Conservation (phyloP, 2,329 filamentous ascomycete genomes). For the Pochonia chlamydosporia region DNA sequence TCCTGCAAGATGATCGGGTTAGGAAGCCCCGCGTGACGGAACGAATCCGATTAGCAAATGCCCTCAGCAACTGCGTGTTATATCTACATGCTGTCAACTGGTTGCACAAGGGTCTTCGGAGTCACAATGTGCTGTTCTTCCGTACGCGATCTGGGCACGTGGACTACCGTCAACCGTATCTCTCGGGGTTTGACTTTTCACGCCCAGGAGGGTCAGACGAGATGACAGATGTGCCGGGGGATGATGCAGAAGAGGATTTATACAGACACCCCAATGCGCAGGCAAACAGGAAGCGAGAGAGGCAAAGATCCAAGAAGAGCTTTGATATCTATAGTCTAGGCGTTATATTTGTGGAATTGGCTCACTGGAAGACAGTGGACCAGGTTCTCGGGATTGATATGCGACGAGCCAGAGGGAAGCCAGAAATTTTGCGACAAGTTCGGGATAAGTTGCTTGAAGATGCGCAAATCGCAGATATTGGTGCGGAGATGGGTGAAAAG, state of each 20-base stretch:
- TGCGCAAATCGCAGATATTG: conserved; percentile 25
- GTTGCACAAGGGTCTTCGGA: conserved; percentile 53
- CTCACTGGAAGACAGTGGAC: conserved; percentile 45
- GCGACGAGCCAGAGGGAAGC: conserved; percentile 25
- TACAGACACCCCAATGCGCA: conserved; percentile 44
- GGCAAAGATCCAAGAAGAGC: conserved; percentile 37
- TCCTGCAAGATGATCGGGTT: conserved; percentile 30
- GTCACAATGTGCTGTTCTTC: conserved; percentile 49
- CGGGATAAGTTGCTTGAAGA: conserved; percentile 25
- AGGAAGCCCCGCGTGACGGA: conserved; percentile 44
- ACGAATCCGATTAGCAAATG: conserved; percentile 44
- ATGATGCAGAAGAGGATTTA: conserved; percentile 38
- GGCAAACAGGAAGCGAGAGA: conserved; percentile 23
- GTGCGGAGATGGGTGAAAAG: conserved; percentile 32
- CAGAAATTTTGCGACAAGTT: conserved; percentile 31
- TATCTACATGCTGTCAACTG: conserved; percentile 51
- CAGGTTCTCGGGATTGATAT: conserved; percentile 33
- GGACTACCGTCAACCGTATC: conserved; percentile 34
- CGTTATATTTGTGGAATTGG: conserved; percentile 46
- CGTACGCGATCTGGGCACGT: conserved; percentile 22
- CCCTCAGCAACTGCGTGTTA: conserved; percentile 46
- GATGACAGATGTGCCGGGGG: conserved; percentile 41
- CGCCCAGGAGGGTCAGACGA: conserved; percentile 44
- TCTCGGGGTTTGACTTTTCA: conserved; percentile 50
- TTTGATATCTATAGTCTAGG: conserved; percentile 50